Evolutionary conservation across 2,329 filamentous ascomycete species (phyloP).

Genomic region (Botrytis tulipae): DNA sequence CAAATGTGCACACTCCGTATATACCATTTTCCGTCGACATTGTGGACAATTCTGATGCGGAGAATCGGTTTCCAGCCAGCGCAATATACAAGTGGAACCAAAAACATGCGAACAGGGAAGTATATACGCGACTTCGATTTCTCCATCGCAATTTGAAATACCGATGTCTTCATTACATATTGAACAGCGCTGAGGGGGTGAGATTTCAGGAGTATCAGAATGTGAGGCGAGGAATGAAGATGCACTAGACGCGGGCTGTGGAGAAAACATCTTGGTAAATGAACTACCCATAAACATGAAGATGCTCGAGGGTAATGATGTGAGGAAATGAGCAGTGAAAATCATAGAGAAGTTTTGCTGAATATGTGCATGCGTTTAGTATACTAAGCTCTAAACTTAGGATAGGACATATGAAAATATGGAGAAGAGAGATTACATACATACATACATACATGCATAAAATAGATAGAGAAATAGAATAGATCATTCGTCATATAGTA

Average conservation of each 20-base stretch:
- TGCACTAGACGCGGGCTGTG: background rate
- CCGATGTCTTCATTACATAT: constrained; percentile 30
- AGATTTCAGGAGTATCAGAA: background rate
- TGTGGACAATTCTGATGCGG: constrained; percentile 31
- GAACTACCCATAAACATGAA: background rate
- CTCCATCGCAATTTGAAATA: constrained; percentile 20
- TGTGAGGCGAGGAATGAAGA: background rate
- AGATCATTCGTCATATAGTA: background rate
- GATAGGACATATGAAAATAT: background rate
- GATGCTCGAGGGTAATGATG: background rate
- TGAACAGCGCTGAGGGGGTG: constrained; percentile 22
- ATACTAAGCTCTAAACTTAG: background rate
- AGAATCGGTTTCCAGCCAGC: constrained; percentile 32
- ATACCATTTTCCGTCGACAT: constrained; percentile 33
- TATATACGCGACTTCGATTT: constrained; percentile 25
- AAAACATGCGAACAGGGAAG: constrained; percentile 35
- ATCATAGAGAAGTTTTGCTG: background rate
- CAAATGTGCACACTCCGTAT: constrained; percentile 31
- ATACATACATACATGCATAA: background rate
- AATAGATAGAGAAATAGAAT: background rate
- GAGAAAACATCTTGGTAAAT: background rate
- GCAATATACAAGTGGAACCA: constrained; percentile 31
- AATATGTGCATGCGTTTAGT: background rate
- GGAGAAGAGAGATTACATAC: background rate
- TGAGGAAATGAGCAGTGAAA: background rate